These are phyloP conservation scores for Tilletiaria anomala DNA, from an alignment of 1,284 basidiomycete species.

Conservation along the genomic window DNA sequence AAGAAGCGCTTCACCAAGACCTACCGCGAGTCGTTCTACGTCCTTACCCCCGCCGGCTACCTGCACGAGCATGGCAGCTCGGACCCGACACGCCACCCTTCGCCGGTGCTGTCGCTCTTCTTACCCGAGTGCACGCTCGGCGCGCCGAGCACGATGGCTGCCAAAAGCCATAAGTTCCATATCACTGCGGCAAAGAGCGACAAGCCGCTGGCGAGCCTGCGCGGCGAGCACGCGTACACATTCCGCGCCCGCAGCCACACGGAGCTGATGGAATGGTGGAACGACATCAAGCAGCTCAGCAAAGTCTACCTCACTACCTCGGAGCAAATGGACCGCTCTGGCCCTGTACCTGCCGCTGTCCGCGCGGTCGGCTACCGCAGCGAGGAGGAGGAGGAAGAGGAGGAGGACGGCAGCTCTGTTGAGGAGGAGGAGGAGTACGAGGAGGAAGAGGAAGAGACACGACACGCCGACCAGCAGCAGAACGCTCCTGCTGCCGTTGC, in stretches of 20 bases:
- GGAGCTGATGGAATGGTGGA: slow-evolving; percentile 99
- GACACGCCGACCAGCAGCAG: slow-evolving; percentile 4
- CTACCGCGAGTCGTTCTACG: slow-evolving; percentile 64
- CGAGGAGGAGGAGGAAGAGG: slow-evolving; percentile 48
- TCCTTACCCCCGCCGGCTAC: slow-evolving; percentile 89
- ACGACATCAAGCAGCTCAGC: slow-evolving; percentile 89
- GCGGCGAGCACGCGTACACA: slow-evolving; percentile 62
- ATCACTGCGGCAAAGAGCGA: slow-evolving; percentile 56
- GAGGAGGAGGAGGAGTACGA: slow-evolving; percentile 50
- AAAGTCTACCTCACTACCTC: slow-evolving; percentile 88
- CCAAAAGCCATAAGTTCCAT: slow-evolving; percentile 86
- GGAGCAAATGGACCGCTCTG: slow-evolving; percentile 81
- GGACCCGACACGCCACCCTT: slow-evolving; percentile 53
- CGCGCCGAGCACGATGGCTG: slow-evolving; percentile 60
- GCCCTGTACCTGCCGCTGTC: slow-evolving; percentile 84
- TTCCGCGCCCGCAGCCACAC: slow-evolving; percentile 81
- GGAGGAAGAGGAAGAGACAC: slow-evolving; percentile 15
- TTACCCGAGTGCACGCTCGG: slow-evolving; percentile 90
- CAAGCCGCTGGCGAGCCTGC: slow-evolving; percentile 43
- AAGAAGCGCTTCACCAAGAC: slow-evolving; percentile 91
- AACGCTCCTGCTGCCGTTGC: slow-evolving; percentile 24
- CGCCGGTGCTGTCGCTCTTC: slow-evolving; percentile 75
- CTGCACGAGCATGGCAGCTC: slow-evolving; percentile 76
- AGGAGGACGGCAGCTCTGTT: slow-evolving; percentile 59
- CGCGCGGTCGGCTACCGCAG: slow-evolving; percentile 64